Conservation (phyloP, 1,284 basidiomycete species). For the Somion occarium region DNA sequence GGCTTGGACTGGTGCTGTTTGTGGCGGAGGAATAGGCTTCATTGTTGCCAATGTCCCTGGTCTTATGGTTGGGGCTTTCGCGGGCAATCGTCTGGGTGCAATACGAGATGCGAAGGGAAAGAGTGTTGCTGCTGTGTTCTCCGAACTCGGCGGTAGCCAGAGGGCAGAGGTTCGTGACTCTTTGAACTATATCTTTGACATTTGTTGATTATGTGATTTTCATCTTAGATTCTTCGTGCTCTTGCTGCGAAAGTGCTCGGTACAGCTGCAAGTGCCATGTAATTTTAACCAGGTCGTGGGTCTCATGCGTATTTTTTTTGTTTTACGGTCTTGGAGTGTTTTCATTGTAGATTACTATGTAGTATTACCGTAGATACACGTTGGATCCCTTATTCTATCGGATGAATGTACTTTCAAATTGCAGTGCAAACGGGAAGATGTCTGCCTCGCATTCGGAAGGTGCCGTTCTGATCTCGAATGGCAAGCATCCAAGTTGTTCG, state of each 20-base stretch:
- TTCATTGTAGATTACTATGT: neutral
- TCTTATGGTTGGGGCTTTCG: slow-evolving; percentile 71
- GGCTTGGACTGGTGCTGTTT: slow-evolving; percentile 73
- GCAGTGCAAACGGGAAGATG: too few species aligned
- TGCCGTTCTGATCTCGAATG: too few species aligned
- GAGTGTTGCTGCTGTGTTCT: slow-evolving; percentile 89
- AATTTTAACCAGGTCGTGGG: neutral
- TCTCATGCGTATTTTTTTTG: neutral
- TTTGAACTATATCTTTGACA: slow-evolving; percentile 7
- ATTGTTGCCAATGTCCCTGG: slow-evolving; percentile 89
- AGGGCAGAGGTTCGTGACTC: slow-evolving; percentile 73
- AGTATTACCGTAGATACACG: too few species aligned
- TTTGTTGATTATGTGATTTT: slow-evolving; percentile 16
- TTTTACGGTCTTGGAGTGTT: neutral
- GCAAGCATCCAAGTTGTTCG: too few species aligned
- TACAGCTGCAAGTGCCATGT: slow-evolving; percentile 35
- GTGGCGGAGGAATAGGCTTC: slow-evolving; percentile 72
- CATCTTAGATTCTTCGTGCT: slow-evolving; percentile 73
- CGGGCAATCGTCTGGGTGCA: slow-evolving; percentile 83
- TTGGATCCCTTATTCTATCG: too few species aligned
- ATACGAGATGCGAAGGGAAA: slow-evolving; percentile 91
- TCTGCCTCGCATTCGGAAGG: too few species aligned
- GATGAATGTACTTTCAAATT: too few species aligned
- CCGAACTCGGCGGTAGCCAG: slow-evolving; percentile 70
- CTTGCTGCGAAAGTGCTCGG: slow-evolving; percentile 90